phyloP scores from a whole-genome alignment of 805 yeast genomes.

The Hanseniaspora jakobsenii region DNA sequence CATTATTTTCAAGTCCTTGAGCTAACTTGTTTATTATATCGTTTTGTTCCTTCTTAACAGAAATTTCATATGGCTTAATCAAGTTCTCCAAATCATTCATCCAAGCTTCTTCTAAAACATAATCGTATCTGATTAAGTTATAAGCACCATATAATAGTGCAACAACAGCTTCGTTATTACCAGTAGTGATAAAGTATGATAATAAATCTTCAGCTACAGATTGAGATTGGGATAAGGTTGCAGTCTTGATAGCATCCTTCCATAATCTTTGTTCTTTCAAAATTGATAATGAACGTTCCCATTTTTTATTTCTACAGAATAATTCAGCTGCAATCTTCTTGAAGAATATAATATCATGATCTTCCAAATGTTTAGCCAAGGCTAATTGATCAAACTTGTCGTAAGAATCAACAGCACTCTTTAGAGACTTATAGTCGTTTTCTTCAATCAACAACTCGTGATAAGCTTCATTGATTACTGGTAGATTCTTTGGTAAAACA shows the following conservation, averaged over 20 bases:
- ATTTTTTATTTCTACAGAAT: constrained; percentile 88
- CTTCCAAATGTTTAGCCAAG: constrained; percentile 83
- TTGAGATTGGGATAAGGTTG: constrained; percentile 62
- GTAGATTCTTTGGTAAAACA: constrained; percentile 78
- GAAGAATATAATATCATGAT: constrained; percentile 81
- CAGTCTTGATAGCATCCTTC: constrained; percentile 89
- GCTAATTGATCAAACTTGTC: constrained; percentile 89
- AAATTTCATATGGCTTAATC: constrained; percentile 84
- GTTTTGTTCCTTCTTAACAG: constrained; percentile 69
- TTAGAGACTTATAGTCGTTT: constrained; percentile 83
- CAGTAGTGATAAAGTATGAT: constrained; percentile 89
- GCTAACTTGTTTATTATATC: constrained; percentile 52
- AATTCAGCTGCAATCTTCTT: constrained; percentile 92
- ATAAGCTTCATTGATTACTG: constrained; percentile 87
- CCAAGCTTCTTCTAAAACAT: constrained; percentile 85
- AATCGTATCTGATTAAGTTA: constrained; percentile 64
- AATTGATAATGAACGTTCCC: constrained; percentile 75
- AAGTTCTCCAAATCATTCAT: constrained; percentile 70
- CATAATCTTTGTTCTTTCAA: constrained; percentile 86
- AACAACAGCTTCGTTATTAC: constrained; percentile 88
- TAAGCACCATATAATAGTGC: constrained; percentile 82
- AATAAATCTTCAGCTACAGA: constrained; percentile 82
- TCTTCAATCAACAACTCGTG: constrained; percentile 93
- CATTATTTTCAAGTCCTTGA: constrained; percentile 57
- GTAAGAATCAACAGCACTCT: constrained; percentile 74